Evolutionary conservation across 108 stramenopile species (phyloP).

Genomic region (Epithemia pelagica): DNA sequence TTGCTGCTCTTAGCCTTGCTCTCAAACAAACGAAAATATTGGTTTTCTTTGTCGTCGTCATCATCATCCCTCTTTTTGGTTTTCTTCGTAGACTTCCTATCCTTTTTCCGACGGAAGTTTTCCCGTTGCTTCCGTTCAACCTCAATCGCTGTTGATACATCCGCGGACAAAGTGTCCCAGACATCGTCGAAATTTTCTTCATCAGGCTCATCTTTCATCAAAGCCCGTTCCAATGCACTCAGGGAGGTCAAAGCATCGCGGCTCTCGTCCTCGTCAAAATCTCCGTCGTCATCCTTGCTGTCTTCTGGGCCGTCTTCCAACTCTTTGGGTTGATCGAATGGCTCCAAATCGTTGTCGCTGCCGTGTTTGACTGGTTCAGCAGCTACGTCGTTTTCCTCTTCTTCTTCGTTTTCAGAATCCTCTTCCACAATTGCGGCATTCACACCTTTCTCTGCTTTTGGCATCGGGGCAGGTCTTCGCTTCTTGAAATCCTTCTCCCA

Average conservation of each 20-base stretch:
- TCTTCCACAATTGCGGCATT: background rate
- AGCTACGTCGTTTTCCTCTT: conserved; percentile 1
- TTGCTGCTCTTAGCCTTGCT: background rate
- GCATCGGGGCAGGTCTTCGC: background rate
- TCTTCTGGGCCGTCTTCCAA: background rate
- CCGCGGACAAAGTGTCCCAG: conserved; percentile 7
- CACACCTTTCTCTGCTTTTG: conserved; percentile 2
- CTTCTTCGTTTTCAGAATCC: conserved; percentile 1
- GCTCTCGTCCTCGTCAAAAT: background rate
- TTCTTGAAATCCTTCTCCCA: background rate
- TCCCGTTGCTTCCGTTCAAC: conserved; percentile 3
- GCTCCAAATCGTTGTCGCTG: background rate
- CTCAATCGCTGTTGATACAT: background rate
- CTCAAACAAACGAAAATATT: conserved; percentile 6
- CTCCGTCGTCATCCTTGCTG: background rate
- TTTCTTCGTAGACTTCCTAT: background rate
- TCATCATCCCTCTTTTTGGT: conserved; percentile 2
- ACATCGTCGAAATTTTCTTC: conserved; percentile 12
- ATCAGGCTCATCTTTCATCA: conserved; percentile 1
- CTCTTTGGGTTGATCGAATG: background rate
- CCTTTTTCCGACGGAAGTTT: conserved; percentile 2
- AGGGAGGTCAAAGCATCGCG: background rate
- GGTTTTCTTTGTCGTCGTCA: conserved; percentile 1
- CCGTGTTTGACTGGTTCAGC: background rate
- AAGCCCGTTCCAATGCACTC: conserved; percentile 2